phyloP scores from a whole-genome alignment of 2,329 filamentous ascomycete species.

The Ceratocystiopsis sp. region DNA sequence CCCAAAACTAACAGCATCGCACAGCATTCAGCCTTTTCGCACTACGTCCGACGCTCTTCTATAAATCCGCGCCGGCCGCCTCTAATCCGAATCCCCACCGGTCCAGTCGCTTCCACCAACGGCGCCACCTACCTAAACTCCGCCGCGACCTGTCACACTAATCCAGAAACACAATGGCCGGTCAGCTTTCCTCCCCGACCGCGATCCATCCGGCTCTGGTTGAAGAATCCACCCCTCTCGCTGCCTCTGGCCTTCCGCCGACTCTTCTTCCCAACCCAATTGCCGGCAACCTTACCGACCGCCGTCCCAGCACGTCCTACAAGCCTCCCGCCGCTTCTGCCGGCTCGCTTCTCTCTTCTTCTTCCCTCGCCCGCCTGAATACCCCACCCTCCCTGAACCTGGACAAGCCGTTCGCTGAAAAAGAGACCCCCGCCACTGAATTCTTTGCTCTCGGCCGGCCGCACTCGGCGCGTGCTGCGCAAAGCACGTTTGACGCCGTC shows the following conservation, averaged over 20 bases:
- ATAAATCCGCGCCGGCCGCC: too few species aligned
- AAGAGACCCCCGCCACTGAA: too few species aligned
- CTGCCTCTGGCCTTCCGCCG: constrained; percentile 8
- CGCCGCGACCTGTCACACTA: constrained; percentile 1
- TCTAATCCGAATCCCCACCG: too few species aligned
- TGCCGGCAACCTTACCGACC: background rate
- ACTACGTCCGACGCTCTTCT: too few species aligned
- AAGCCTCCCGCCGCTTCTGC: background rate
- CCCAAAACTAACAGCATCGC: too few species aligned
- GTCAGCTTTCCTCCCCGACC: constrained; percentile 25
- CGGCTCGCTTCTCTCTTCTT: background rate
- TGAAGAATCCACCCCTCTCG: constrained; percentile 4
- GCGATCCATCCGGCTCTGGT: constrained; percentile 32
- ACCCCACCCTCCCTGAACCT: constrained; percentile 13
- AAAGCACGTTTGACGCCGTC: constrained; percentile 44
- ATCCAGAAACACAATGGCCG: constrained; percentile 16
- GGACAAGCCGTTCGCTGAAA: too few species aligned
- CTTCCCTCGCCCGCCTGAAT: too few species aligned
- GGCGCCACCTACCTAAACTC: constrained; percentile 1
- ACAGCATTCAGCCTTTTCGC: too few species aligned
- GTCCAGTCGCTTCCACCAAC: background rate
- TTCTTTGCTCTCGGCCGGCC: constrained; percentile 4
- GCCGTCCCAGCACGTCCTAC: constrained; percentile 5
- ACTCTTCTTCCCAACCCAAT: background rate
- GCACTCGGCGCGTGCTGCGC: constrained; percentile 5